Conservation (phyloP, 805 yeast genomes). For the Schizosaccharomyces japonicus region DNA sequence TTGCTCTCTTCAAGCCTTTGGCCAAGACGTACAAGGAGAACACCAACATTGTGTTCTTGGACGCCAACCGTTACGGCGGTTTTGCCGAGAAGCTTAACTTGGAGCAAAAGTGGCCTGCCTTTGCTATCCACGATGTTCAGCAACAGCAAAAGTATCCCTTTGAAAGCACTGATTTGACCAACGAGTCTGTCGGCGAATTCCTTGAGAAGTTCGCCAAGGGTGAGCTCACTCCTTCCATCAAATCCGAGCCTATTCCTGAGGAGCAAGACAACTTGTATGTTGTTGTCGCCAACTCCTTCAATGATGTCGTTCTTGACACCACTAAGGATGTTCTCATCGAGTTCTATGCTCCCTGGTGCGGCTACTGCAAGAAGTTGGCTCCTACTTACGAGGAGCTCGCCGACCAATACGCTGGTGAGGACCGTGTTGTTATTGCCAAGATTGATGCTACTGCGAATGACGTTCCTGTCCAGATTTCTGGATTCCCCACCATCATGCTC, state of each 20-base stretch:
- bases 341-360: constrained; percentile 76
- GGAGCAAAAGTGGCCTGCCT: constrained; percentile 68
- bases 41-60: constrained; percentile 69
- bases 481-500: constrained; percentile 78
- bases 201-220: constrained; percentile 42
- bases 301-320: constrained; percentile 35
- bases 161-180: constrained; percentile 33
- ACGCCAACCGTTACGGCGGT: constrained; percentile 54
- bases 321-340: constrained; percentile 56
- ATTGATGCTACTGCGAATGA: constrained; percentile 81
- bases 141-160: constrained; percentile 57
- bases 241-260: constrained; percentile 71
- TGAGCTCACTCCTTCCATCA: constrained; percentile 43
- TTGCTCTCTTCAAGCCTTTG: constrained; percentile 29
- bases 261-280: constrained; percentile 50
- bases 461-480: constrained; percentile 48
- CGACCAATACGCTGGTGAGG: constrained; percentile 32
- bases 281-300: constrained; percentile 55
- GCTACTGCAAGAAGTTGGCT: constrained; percentile 79
- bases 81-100: constrained; percentile 74
- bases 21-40: constrained; percentile 60
- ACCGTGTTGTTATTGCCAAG: constrained; percentile 53
- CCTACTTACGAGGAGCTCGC: constrained; percentile 79
- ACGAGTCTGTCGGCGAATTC: constrained; percentile 33
- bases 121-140: constrained; percentile 56